These are phyloP conservation scores for Didymella sp. DNA, from an alignment of 2,329 filamentous ascomycete species.

Conservation along the genomic window DNA sequence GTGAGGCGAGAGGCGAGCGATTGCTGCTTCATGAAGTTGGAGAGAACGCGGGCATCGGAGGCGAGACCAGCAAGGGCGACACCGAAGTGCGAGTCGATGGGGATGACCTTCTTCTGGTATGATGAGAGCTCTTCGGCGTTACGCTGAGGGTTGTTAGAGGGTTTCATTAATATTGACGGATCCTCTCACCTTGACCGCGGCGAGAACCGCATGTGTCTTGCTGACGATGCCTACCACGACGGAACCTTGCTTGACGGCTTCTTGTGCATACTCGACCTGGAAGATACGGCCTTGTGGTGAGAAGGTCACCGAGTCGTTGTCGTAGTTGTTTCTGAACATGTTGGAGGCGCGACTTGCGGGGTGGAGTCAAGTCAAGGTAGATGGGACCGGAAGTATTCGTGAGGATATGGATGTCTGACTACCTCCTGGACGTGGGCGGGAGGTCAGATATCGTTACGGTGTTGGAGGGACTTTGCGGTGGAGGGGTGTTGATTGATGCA, in stretches of 20 bases:
- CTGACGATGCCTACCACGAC: constrained; percentile 96
- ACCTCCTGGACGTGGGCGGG: neutral
- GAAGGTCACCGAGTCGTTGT: constrained; percentile 99
- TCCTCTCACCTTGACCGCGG: constrained; percentile 97
- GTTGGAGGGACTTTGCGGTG: constrained; percentile 11
- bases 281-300: constrained; percentile 99
- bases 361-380: no score
- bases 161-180: no score
- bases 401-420: neutral
- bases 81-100: constrained; percentile 93
- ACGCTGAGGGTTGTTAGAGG: constrained; percentile 66
- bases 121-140: constrained; percentile 99
- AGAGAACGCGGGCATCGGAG: constrained; percentile 96
- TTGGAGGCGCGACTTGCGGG: constrained; percentile 54
- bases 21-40: constrained; percentile 99
- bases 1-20: constrained; percentile 94
- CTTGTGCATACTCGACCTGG: constrained; percentile 98
- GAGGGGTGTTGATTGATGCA: constrained; percentile 29
- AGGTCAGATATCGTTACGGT: neutral
- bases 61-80: constrained; percentile 96
- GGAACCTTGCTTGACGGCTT: constrained; percentile 98
- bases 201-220: constrained; percentile 97
- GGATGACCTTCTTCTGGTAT: constrained; percentile 99
- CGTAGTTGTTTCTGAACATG: constrained; percentile 99
- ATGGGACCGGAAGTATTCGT: no score